phyloP scores from a whole-genome alignment of 106 monocot genomes.

The Dioscorea zingiberensis region DNA sequence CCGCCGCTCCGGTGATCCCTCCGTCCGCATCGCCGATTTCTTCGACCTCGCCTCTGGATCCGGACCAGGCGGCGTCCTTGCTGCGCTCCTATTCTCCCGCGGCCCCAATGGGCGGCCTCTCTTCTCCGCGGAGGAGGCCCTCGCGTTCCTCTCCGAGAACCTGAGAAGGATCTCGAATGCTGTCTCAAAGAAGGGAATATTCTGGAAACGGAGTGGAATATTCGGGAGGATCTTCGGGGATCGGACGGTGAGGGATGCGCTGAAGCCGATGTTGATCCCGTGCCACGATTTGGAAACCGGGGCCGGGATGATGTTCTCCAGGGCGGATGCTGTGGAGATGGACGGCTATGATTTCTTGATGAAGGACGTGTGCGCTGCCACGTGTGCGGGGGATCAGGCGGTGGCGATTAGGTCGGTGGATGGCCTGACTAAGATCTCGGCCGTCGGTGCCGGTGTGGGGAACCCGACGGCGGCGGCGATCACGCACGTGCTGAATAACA shows the following conservation, averaged over 20 bases:
- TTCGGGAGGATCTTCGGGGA: conserved; percentile 42
- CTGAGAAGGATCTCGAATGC: conserved; percentile 2
- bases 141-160: conserved; percentile 40
- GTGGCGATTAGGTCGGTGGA: conserved; percentile 26
- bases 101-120: conserved; percentile 31
- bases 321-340: conserved; percentile 76
- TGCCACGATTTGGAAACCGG: conserved; percentile 73
- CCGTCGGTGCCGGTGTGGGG: conserved; percentile 29
- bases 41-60: conserved; percentile 83
- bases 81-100: conserved; percentile 62
- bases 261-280: conserved; percentile 70
- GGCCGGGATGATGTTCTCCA: conserved; percentile 77
- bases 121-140: conserved; percentile 39
- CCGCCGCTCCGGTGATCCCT: conserved; percentile 21
- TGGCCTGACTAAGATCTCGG: conserved; percentile 18
- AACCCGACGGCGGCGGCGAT: conserved; percentile 85
- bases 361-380: conserved; percentile 59
- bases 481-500: conserved; percentile 95
- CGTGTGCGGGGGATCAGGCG: conserved; percentile 14
- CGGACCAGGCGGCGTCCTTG: conserved; percentile 69
- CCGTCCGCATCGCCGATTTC: conserved; percentile 55
- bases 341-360: conserved; percentile 62
- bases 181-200: conserved; percentile 1
- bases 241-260: conserved; percentile 55
- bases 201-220: background rate